These are phyloP conservation scores for Ogataea siamensis DNA, from an alignment of 805 yeast genomes.

Conservation along the genomic window DNA sequence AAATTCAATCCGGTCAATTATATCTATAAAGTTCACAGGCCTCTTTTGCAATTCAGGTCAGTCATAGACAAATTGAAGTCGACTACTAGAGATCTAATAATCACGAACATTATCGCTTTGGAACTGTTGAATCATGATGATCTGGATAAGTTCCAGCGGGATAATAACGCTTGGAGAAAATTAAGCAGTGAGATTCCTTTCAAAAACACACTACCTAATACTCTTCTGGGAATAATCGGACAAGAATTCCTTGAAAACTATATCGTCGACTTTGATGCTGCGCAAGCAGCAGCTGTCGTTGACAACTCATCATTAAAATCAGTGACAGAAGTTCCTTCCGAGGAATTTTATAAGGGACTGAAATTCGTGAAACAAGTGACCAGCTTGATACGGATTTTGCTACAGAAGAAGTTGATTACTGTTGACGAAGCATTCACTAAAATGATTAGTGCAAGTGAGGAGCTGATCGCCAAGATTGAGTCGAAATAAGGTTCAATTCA, in stretches of 20 bases:
- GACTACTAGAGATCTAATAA: slow-evolving; percentile 53
- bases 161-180: slow-evolving; percentile 55
- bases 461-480: slow-evolving; percentile 10
- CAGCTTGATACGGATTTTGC: slow-evolving; percentile 21
- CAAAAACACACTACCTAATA: slow-evolving; percentile 51
- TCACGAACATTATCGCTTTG: slow-evolving; percentile 48
- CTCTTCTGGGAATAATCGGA: slow-evolving; percentile 59
- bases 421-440: slow-evolving; percentile 12
- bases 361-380: slow-evolving; percentile 27
- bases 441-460: slow-evolving; percentile 15
- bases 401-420: slow-evolving; percentile 18
- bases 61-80: slow-evolving; percentile 52
- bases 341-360: slow-evolving; percentile 23
- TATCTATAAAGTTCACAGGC: slow-evolving; percentile 69
- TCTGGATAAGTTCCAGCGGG: slow-evolving; percentile 42
- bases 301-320: slow-evolving; percentile 20
- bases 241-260: slow-evolving; percentile 48
- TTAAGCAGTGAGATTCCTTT: slow-evolving; percentile 63
- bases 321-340: slow-evolving; percentile 21
- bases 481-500: slow-evolving; percentile 1
- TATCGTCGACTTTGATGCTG: slow-evolving; percentile 17
- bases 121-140: slow-evolving; percentile 53
- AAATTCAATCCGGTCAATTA: slow-evolving; percentile 53
- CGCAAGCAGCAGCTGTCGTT: slow-evolving; percentile 15
- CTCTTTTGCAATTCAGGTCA: slow-evolving; percentile 64